Conservation (phyloP, 352 stramenopile genomes). For the Phytophthora meadii region DNA sequence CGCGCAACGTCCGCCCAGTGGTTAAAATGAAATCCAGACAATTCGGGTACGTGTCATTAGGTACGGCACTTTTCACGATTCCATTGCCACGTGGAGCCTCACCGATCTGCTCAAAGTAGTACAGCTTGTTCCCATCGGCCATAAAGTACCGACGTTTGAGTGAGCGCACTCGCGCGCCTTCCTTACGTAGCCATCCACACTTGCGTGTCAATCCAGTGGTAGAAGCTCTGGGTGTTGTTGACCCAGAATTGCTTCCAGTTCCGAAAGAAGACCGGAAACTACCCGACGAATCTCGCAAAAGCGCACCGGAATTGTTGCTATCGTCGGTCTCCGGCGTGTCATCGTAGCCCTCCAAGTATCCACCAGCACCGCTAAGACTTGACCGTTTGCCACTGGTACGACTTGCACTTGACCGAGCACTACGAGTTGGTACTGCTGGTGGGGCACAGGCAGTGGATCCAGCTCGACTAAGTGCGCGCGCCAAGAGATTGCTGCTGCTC, state of each 20-base stretch:
- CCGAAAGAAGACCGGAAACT: conserved; percentile 22
- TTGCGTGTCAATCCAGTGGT: conserved; percentile 41
- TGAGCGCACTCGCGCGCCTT: conserved; percentile 72
- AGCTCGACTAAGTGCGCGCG: conserved; percentile 41
- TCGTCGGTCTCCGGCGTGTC: conserved; percentile 19
- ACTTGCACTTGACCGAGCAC: conserved; percentile 16
- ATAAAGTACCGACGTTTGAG: conserved; percentile 87
- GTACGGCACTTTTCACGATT: conserved; percentile 53
- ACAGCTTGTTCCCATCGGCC: conserved; percentile 55
- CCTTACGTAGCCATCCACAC: conserved; percentile 82
- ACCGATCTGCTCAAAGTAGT: conserved; percentile 71
- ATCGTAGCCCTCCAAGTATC: conserved; percentile 35
- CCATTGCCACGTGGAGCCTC: conserved; percentile 62
- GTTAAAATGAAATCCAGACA: conserved; percentile 73
- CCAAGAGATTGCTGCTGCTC: conserved; percentile 35
- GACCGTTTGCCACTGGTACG: conserved; percentile 12
- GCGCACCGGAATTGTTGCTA: conserved; percentile 18
- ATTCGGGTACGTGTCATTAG: conserved; percentile 62
- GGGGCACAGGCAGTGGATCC: conserved; percentile 32
- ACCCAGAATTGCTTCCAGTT: conserved; percentile 12
- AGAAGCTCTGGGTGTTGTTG: conserved; percentile 21
- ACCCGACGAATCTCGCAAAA: conserved; percentile 19
- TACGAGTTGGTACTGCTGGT: conserved; percentile 16
- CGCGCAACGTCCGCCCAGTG: conserved; percentile 64
- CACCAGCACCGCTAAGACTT: conserved; percentile 29